Percentiles rank a stretch among this genome's conserved stretches.
phyloP scores from a whole-genome alignment of 139 green algal species.

The Gonium pectorale region DNA sequence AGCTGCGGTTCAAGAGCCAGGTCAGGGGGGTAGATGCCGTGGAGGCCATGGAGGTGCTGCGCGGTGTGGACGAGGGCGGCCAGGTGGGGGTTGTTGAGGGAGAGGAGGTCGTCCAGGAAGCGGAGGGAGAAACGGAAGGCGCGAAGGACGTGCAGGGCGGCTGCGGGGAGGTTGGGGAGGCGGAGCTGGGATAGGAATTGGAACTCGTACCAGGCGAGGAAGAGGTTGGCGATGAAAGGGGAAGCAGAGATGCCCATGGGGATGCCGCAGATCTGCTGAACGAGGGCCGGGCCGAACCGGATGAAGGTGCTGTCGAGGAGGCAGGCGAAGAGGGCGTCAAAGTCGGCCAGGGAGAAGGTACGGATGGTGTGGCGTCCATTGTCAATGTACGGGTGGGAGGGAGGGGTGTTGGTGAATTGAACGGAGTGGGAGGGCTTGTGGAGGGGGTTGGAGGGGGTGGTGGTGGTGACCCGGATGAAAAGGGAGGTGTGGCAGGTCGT shows the following conservation, averaged over 20 bases:
- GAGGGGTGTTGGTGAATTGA: neutral
- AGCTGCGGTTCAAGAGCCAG: too few relatives aligned
- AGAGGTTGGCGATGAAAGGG: slow-evolving; percentile 20
- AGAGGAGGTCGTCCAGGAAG: too few relatives aligned
- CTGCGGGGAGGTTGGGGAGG: too few relatives aligned
- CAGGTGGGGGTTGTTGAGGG: too few relatives aligned
- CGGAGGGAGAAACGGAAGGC: too few relatives aligned
- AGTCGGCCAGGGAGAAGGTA: neutral
- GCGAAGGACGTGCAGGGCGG: too few relatives aligned
- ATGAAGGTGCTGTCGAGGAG: neutral
- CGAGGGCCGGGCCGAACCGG: neutral
- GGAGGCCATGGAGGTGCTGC: too few relatives aligned
- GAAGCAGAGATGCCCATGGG: slow-evolving; percentile 27
- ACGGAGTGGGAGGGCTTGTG: neutral
- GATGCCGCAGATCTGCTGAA: neutral
- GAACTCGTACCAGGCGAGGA: slow-evolving; percentile 7
- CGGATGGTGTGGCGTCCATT: too few relatives aligned
- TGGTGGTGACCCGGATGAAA: neutral
- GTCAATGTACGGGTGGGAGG: too few relatives aligned
- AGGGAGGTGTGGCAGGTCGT: too few relatives aligned
- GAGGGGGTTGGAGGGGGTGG: neutral
- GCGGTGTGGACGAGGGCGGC: too few relatives aligned
- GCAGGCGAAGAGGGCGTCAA: neutral
- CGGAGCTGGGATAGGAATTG: neutral
- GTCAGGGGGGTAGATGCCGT: too few relatives aligned